Conservation (phyloP, 306 rosid genomes). For the Quercus glauca region DNA sequence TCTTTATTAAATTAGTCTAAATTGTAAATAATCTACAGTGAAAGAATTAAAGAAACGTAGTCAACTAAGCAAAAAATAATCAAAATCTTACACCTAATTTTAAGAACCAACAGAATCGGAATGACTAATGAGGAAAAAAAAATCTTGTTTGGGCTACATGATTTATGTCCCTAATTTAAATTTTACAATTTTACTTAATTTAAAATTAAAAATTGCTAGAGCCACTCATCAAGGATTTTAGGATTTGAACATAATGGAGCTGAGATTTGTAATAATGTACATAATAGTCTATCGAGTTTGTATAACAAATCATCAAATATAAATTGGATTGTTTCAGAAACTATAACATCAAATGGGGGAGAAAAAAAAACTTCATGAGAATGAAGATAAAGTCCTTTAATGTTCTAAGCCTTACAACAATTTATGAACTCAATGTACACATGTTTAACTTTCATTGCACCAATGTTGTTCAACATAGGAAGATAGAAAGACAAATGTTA, state of each 20-base stretch:
- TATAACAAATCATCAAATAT: neutral
- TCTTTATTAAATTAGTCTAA: too few species aligned
- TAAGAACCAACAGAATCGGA: too few species aligned
- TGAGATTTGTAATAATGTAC: neutral
- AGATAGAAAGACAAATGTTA: neutral
- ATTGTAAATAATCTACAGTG: too few species aligned
- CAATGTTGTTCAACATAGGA: slow-evolving; percentile 44
- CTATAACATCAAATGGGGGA: neutral
- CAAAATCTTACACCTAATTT: too few species aligned
- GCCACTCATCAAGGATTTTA: neutral
- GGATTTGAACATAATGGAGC: neutral
- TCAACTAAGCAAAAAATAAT: too few species aligned
- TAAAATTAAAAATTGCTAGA: neutral
- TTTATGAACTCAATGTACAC: slow-evolving; percentile 50
- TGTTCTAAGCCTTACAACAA: slow-evolving; percentile 57
- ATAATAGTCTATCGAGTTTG: neutral
- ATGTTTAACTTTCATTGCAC: slow-evolving; percentile 61
- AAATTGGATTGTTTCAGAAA: neutral
- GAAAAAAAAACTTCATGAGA: neutral
- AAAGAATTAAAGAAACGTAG: too few species aligned
- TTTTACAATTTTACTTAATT: neutral
- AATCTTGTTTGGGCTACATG: too few species aligned
- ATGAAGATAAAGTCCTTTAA: slow-evolving; percentile 39
- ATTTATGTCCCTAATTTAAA: neutral
- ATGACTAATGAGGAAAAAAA: too few species aligned